Percentiles rank a stretch among this genome's conserved stretches.
phyloP scores from a whole-genome alignment of 208 protist genomes.

The Trypanosoma lewisi region DNA sequence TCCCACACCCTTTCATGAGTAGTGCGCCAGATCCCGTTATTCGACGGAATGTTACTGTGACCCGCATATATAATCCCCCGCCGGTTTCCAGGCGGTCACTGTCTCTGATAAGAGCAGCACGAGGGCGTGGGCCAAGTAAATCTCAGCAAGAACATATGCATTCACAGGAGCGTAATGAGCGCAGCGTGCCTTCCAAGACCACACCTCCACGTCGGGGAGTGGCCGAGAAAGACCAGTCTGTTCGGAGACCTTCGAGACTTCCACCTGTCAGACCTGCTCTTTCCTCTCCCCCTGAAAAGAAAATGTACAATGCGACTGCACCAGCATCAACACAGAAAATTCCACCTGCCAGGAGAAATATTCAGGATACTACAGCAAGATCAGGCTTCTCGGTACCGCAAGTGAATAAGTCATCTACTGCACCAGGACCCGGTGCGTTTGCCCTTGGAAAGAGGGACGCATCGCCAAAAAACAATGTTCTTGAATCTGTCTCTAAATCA shows the following conservation, averaged over 20 bases:
- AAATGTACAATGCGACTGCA: not conserved
- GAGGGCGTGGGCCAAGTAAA: not conserved
- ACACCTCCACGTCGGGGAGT: not conserved
- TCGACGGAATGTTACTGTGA: slow-evolving; percentile 4
- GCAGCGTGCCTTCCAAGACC: not conserved
- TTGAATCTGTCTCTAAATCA: not conserved
- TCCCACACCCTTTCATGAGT: slow-evolving; percentile 69
- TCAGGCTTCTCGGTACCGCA: not conserved
- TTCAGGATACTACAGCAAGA: not conserved
- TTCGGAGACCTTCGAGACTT: not conserved
- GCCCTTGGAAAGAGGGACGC: too few relatives aligned
- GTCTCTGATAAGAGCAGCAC: not conserved
- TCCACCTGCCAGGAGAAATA: not conserved
- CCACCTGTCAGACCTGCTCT: slow-evolving; percentile 4
- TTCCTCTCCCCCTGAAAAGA: not conserved
- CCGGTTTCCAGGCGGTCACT: not conserved
- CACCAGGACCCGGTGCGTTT: not conserved
- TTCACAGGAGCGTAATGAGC: not conserved
- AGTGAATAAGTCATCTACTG: not conserved
- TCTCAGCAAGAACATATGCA: not conserved
- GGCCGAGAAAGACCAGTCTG: not conserved
- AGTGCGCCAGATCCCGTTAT: slow-evolving; percentile 12
- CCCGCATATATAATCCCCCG: slow-evolving; percentile 7
- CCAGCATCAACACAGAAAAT: not conserved
- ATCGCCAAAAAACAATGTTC: too few relatives aligned